These are phyloP conservation scores for Ganoderma sp. DNA, from an alignment of 1,284 basidiomycete genomes.

Conservation along the genomic window DNA sequence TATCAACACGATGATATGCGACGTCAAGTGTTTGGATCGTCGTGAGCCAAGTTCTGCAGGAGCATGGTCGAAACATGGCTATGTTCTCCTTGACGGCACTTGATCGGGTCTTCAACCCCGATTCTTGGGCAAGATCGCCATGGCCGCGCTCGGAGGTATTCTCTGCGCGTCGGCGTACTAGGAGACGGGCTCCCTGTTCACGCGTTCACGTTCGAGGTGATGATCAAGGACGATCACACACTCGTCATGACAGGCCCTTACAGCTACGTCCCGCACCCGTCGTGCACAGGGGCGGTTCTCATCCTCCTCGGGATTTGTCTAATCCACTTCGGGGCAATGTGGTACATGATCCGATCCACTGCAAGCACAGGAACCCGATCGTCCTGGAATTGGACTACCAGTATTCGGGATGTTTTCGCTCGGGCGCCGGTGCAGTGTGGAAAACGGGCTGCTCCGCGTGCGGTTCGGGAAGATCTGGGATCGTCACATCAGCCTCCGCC, in stretches of 20 bases:
- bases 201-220: constrained; percentile 34
- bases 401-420: constrained; percentile 20
- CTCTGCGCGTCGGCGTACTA: constrained; percentile 34
- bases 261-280: constrained; percentile 37
- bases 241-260: constrained; percentile 38
- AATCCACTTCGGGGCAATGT: constrained; percentile 16
- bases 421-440: constrained; percentile 31
- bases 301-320: constrained; percentile 34
- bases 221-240: constrained; percentile 33
- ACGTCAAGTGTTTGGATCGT: no score
- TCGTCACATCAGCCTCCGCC: neutral
- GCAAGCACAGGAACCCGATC: constrained; percentile 16
- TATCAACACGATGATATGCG: no score
- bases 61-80: neutral
- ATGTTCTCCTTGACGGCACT: neutral
- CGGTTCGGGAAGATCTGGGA: constrained; percentile 17
- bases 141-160: constrained; percentile 22
- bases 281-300: constrained; percentile 36
- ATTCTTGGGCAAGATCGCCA: constrained; percentile 28
- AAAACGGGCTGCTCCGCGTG: constrained; percentile 40
- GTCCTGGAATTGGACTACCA: constrained; percentile 1
- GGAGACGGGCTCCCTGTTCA: constrained; percentile 33
- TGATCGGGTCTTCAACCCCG: constrained; percentile 10
- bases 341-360: constrained; percentile 13
- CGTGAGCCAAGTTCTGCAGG: no score